Evolutionary conservation across 2,329 filamentous ascomycete genomes (phyloP).

Genomic region (Cordyceps fumosorosea): DNA sequence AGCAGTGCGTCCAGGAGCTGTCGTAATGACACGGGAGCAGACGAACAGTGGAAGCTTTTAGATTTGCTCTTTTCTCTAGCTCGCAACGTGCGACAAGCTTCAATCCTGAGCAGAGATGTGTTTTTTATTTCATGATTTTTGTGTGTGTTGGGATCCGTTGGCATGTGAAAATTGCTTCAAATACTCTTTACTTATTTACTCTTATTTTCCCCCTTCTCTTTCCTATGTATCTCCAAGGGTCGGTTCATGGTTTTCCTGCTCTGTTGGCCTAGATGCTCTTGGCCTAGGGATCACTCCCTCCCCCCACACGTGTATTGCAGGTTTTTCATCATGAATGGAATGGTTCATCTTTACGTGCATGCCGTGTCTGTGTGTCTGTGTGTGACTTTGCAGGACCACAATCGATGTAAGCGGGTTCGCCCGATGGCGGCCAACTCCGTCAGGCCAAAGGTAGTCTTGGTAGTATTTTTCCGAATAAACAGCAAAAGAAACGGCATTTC

Average conservation of each 20-base stretch:
- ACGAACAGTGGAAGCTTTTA: not conserved
- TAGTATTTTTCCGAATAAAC: not conserved
- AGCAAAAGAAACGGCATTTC: not conserved
- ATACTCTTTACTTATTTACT: slow-evolving; percentile 1
- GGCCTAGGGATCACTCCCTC: not conserved
- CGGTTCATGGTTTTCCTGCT: slow-evolving; percentile 10
- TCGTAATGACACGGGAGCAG: slow-evolving; percentile 15
- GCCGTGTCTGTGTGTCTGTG: not conserved
- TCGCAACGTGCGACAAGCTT: not conserved
- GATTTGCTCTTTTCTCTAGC: not conserved
- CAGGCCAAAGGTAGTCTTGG: too few relatives aligned
- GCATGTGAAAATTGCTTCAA: not conserved
- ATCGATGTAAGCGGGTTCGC: not conserved
- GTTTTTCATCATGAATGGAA: slow-evolving; percentile 13
- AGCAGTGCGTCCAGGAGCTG: slow-evolving; percentile 32
- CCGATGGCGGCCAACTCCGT: not conserved
- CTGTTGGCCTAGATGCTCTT: not conserved
- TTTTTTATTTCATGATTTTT: not conserved
- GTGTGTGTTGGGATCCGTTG: not conserved
- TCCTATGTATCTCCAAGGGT: slow-evolving; percentile 5
- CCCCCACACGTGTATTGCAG: not conserved
- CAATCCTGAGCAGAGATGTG: not conserved
- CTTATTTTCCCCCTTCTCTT: not conserved
- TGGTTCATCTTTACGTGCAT: not conserved
- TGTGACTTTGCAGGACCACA: not conserved